A percentile compares a stretch with the other conserved stretches of the same genome.
Evolutionary conservation across 2,329 filamentous ascomycete genomes (phyloP).

Genomic region (Venturia asperata): DNA sequence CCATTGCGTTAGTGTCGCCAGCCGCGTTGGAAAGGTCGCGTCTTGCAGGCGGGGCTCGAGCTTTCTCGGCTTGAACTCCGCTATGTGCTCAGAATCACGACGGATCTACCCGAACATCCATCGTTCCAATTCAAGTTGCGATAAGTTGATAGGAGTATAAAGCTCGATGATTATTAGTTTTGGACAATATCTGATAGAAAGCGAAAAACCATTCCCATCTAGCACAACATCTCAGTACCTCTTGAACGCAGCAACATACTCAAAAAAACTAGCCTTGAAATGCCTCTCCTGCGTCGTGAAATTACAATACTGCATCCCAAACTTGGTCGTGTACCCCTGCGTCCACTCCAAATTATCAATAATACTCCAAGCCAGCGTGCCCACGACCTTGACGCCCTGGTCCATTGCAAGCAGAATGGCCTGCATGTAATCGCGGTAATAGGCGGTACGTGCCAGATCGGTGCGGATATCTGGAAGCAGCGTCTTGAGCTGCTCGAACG

Average conservation of each 20-base stretch:
- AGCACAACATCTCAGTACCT: neutral
- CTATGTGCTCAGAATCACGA: neutral
- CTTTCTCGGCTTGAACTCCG: neutral
- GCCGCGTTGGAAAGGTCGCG: neutral
- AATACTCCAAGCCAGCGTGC: slow-evolving; percentile 32
- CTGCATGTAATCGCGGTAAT: slow-evolving; percentile 31
- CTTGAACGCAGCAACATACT: slow-evolving; percentile 31
- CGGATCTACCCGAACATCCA: neutral
- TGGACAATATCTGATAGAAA: neutral
- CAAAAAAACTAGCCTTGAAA: slow-evolving; percentile 35
- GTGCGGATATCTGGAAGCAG: slow-evolving; percentile 27
- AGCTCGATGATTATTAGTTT: neutral
- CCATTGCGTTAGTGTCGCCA: too few species aligned
- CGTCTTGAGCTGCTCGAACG: slow-evolving; percentile 29
- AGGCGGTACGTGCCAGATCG: slow-evolving; percentile 28
- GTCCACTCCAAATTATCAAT: slow-evolving; percentile 35
- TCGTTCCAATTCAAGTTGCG: neutral
- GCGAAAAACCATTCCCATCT: neutral
- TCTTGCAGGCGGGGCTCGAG: neutral
- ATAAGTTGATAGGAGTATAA: too few species aligned
- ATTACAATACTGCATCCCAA: slow-evolving; percentile 36
- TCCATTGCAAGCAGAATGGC: slow-evolving; percentile 30
- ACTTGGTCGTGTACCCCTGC: slow-evolving; percentile 28
- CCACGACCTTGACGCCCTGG: slow-evolving; percentile 33
- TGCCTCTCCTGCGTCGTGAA: slow-evolving; percentile 32